Evolutionary conservation across 148 eudicot species (phyloP).

Genomic region (Cornus controversa): DNA sequence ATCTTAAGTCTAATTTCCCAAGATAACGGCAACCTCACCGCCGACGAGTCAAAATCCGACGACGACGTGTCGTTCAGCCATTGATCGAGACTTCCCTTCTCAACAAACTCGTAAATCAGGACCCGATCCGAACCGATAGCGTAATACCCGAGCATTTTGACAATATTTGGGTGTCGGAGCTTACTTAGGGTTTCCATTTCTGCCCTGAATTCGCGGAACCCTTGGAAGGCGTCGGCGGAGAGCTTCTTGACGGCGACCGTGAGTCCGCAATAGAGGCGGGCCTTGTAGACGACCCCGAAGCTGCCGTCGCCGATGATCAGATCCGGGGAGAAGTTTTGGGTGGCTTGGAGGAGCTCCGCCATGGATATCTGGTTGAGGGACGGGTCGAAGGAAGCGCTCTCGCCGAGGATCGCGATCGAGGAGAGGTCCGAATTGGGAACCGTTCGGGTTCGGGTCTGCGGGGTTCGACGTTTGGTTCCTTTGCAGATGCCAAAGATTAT

Average conservation of each 20-base stretch:
- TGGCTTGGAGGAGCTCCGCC: constrained; percentile 52
- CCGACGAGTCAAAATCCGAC: neutral
- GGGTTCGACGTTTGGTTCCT: neutral
- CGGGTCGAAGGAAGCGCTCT: constrained; percentile 55
- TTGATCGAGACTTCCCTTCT: constrained; percentile 74
- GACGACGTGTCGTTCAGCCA: constrained; percentile 74
- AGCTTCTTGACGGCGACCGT: constrained; percentile 80
- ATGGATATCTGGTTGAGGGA: constrained; percentile 42
- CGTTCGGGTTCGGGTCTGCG: neutral
- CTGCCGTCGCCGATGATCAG: constrained; percentile 80
- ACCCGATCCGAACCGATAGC: constrained; percentile 57
- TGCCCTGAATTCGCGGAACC: constrained; percentile 72
- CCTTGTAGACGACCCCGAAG: constrained; percentile 76
- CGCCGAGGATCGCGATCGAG: constrained; percentile 8
- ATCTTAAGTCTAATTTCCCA: constrained; percentile 64
- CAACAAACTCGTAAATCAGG: constrained; percentile 70
- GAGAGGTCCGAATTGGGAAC: neutral
- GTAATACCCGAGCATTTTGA: constrained; percentile 68
- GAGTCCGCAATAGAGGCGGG: constrained; percentile 29
- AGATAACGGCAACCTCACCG: constrained; percentile 34
- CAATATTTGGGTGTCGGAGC: constrained; percentile 63
- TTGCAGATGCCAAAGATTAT: constrained; percentile 23
- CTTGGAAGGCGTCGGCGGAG: constrained; percentile 73
- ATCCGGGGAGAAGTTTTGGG: constrained; percentile 56
- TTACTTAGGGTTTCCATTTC: constrained; percentile 79